phyloP scores from a whole-genome alignment of 2,329 filamentous ascomycete species.

The Monosporascus sp. region DNA sequence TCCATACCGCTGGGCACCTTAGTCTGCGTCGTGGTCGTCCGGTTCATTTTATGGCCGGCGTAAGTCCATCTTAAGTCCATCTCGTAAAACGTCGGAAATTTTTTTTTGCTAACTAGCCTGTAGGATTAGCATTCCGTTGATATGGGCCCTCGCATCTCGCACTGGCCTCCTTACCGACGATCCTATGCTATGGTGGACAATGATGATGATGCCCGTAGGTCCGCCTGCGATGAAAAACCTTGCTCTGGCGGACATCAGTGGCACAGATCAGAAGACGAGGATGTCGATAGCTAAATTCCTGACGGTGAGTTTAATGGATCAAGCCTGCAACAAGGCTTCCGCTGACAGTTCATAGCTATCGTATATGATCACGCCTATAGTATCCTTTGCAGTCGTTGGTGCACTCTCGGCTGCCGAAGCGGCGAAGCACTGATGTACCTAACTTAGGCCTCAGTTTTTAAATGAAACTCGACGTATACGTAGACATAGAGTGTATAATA shows the following conservation, averaged over 20 bases:
- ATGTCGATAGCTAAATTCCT: slow-evolving; percentile 17
- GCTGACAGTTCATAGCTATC: slow-evolving; percentile 10
- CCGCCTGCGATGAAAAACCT: slow-evolving; percentile 49
- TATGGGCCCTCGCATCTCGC: slow-evolving; percentile 42
- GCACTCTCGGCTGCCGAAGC: slow-evolving; percentile 13
- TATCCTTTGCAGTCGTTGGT: slow-evolving; percentile 14
- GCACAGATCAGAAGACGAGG: slow-evolving; percentile 9
- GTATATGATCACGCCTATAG: slow-evolving; percentile 13
- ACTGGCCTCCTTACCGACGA: slow-evolving; percentile 41
- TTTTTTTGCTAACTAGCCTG: slow-evolving; percentile 1
- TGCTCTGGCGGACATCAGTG: slow-evolving; percentile 38
- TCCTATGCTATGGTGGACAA: slow-evolving; percentile 51
- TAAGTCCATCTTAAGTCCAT: slow-evolving; percentile 12
- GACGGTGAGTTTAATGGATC: slow-evolving; percentile 6
- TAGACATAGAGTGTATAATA: no score
- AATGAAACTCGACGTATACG: no score
- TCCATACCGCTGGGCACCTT: slow-evolving; percentile 37
- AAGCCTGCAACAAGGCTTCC: not conserved
- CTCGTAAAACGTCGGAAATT: not conserved
- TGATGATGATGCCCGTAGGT: slow-evolving; percentile 55
- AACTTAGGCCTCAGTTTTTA: no score
- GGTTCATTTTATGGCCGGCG: slow-evolving; percentile 51
- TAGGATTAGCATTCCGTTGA: slow-evolving; percentile 41
- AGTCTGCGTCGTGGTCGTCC: slow-evolving; percentile 39
- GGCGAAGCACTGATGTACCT: not conserved